These are phyloP conservation scores for Aureobasidium sp. DNA, from an alignment of 2,329 filamentous ascomycete genomes.

Conservation along the genomic window DNA sequence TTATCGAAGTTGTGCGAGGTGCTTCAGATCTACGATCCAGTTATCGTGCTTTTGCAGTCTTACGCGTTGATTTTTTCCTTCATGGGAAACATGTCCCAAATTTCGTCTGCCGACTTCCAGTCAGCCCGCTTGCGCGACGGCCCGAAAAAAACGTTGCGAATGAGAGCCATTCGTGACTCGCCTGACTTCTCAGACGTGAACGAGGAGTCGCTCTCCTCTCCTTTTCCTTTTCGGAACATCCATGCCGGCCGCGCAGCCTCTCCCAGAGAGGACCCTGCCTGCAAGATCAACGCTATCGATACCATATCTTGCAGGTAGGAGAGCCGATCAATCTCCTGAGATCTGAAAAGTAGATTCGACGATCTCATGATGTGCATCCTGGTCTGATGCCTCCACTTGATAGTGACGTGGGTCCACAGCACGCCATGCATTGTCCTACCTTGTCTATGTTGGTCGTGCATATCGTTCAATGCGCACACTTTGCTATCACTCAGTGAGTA, in stretches of 20 bases:
- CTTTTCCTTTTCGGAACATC: not conserved
- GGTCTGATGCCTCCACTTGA: not conserved
- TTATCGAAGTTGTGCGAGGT: not conserved
- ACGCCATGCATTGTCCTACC: constrained; percentile 3
- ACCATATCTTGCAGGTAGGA: not conserved
- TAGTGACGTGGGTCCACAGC: not conserved
- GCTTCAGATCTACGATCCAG: constrained; percentile 1
- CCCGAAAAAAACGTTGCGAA: not conserved
- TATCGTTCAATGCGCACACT: not conserved
- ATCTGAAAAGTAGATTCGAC: not conserved
- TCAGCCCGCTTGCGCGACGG: not conserved
- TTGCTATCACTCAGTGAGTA: too few relatives aligned
- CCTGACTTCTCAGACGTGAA: not conserved
- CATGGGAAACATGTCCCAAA: not conserved
- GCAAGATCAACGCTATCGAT: not conserved
- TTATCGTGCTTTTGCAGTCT: constrained; percentile 4
- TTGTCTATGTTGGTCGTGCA: not conserved
- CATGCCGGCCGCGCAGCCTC: not conserved
- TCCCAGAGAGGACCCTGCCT: not conserved
- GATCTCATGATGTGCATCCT: constrained; percentile 1
- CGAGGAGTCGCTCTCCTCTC: not conserved
- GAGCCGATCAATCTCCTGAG: not conserved
- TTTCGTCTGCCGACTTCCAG: not conserved
- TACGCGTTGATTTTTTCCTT: not conserved
- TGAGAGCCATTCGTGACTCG: not conserved